Conservation (phyloP, 2,329 filamentous ascomycete genomes). For the Colletotrichum neosansevieriae region DNA sequence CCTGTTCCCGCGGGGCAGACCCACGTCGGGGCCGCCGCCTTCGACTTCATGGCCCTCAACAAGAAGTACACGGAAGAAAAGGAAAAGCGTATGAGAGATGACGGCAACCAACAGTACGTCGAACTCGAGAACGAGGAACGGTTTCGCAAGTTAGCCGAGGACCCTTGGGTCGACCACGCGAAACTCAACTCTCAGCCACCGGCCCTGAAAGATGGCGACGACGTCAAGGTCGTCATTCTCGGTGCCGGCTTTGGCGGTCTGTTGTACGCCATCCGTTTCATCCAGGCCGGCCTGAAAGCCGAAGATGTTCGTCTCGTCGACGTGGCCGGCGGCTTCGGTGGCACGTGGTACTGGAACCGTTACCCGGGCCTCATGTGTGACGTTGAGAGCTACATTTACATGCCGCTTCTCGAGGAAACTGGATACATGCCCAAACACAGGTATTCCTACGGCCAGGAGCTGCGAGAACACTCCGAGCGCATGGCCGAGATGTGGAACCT, state of each 20-base stretch:
- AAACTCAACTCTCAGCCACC: constrained; percentile 45
- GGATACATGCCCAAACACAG: constrained; percentile 67
- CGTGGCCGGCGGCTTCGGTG: constrained; percentile 58
- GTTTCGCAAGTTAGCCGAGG: constrained; percentile 45
- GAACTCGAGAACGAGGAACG: constrained; percentile 44
- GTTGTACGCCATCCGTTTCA: constrained; percentile 46
- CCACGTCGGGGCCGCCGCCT: constrained; percentile 13
- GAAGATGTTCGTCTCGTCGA: constrained; percentile 58
- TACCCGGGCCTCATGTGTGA: constrained; percentile 68
- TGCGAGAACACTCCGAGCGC: constrained; percentile 56
- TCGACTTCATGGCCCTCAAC: constrained; percentile 42
- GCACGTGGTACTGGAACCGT: constrained; percentile 66
- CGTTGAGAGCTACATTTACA: constrained; percentile 69
- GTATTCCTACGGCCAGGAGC: constrained; percentile 58
- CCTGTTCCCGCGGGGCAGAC: neutral
- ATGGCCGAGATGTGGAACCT: constrained; percentile 58
- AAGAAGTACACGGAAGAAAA: constrained; percentile 51
- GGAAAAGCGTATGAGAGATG: constrained; percentile 48
- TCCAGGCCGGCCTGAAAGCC: constrained; percentile 43
- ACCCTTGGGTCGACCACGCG: constrained; percentile 52
- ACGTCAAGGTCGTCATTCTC: constrained; percentile 48
- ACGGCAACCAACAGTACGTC: constrained; percentile 50
- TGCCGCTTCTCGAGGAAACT: constrained; percentile 71
- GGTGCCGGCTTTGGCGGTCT: constrained; percentile 53
- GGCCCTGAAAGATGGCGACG: constrained; percentile 45